A percentile compares a stretch with the other conserved stretches of the same genome.
Evolutionary conservation across 768 basidiomycete genomes (phyloP).

Genomic region (Podaxis pistillaris): DNA sequence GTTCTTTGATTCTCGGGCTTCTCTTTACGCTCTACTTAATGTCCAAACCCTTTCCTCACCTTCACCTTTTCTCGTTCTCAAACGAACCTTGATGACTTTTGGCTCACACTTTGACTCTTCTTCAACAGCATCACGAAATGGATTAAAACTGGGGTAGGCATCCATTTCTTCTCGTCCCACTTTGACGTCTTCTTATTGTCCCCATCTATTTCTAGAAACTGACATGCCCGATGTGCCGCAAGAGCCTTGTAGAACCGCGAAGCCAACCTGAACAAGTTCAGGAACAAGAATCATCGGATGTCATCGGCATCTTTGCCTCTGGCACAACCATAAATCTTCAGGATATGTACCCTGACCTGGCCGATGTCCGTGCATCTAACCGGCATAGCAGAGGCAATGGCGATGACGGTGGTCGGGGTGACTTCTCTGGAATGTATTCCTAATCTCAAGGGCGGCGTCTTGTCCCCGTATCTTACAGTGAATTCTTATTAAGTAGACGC

Average conservation of each 20-base stretch:
- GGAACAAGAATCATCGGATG: neutral
- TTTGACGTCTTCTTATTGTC: neutral
- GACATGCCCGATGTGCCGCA: slow-evolving; percentile 18
- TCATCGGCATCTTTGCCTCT: neutral
- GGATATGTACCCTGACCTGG: neutral
- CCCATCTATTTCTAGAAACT: slow-evolving; percentile 8
- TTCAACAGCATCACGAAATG: slow-evolving; percentile 57
- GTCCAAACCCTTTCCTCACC: neutral
- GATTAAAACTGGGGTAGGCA: slow-evolving; percentile 55
- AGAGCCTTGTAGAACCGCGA: slow-evolving; percentile 16
- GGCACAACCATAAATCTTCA: neutral
- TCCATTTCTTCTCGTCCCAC: neutral
- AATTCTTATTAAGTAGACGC: neutral
- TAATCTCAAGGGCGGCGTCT: slow-evolving; percentile 22
- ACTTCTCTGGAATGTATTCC: slow-evolving; percentile 60
- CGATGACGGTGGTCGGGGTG: slow-evolving; percentile 26
- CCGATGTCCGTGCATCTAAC: neutral
- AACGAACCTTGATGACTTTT: neutral
- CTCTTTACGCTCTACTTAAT: neutral
- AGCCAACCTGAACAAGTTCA: slow-evolving; percentile 3
- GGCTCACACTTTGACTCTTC: slow-evolving; percentile 1
- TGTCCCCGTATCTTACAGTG: neutral
- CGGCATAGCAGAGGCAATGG: neutral
- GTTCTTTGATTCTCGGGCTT: neutral
- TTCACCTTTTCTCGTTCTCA: neutral